These are phyloP conservation scores for Russula sp. DNA, from an alignment of 768 basidiomycete species.

Conservation along the genomic window DNA sequence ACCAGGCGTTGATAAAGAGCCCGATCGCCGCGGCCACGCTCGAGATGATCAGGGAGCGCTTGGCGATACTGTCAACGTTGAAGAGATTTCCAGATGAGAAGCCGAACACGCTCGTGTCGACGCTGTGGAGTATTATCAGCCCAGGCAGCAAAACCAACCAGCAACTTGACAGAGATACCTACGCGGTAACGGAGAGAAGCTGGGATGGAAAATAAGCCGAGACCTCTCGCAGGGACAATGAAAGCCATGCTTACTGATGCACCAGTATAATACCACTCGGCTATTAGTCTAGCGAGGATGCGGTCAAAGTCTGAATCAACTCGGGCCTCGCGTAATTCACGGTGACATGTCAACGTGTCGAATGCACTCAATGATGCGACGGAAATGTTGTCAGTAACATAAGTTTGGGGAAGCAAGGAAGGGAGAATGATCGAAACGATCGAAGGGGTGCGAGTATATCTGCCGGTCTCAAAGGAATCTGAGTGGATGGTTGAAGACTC, in stretches of 20 bases:
- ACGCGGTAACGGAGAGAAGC: slow-evolving; percentile 60
- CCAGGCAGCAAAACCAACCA: neutral
- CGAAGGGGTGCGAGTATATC: neutral
- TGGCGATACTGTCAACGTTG: slow-evolving; percentile 41
- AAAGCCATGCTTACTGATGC: neutral
- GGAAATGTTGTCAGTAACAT: slow-evolving; percentile 34
- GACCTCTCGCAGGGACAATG: slow-evolving; percentile 36
- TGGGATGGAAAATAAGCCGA: slow-evolving; percentile 27
- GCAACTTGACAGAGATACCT: slow-evolving; percentile 22
- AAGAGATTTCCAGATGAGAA: slow-evolving; percentile 49
- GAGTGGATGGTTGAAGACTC: neutral
- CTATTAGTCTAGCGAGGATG: slow-evolving; percentile 42
- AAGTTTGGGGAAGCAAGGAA: slow-evolving; percentile 15
- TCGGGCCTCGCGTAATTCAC: slow-evolving; percentile 44
- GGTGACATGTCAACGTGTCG: slow-evolving; percentile 50
- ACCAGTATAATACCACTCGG: slow-evolving; percentile 36
- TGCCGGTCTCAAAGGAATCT: slow-evolving; percentile 20
- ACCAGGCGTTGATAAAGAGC: slow-evolving; percentile 58
- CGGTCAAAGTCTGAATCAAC: slow-evolving; percentile 46
- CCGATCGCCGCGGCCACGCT: slow-evolving; percentile 43
- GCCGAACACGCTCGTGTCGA: slow-evolving; percentile 57
- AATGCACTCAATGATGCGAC: slow-evolving; percentile 33
- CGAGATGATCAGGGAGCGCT: slow-evolving; percentile 42
- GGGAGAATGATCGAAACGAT: slow-evolving; percentile 18
- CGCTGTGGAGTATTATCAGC: slow-evolving; percentile 25